Evolutionary conservation across 345 rosid species (phyloP), one percentile per base, ranked within the genome.

Genomic region (Euclidium syriacum): DNA sequence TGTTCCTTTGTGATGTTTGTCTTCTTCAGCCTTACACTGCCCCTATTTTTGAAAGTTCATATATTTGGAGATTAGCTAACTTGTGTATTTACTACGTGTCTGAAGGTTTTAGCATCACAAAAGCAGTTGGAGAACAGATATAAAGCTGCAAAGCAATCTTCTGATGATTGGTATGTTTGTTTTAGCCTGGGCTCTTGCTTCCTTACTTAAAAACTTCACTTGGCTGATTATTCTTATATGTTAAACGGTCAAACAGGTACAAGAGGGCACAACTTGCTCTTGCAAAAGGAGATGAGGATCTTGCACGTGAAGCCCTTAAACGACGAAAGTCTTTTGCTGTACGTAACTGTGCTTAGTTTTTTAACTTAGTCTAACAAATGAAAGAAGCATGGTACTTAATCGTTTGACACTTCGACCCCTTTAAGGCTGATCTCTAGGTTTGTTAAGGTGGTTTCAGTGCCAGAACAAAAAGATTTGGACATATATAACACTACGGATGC

Each of bases 241-340:
- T 48, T 52, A 12, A 61, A 25, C 6, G 1, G 62, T 62, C 40
- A 32, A 16, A 64, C 69, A 87, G 95, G 95, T 85, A 87, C 62
- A 78, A 76, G 52, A 80, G 78, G 64, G 95, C 95, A 36, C 91
- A 87, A 55, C 80, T 87, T 58, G 88, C 91, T 77, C 87, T 87
- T 60, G 70, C 76, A 11, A 87, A 84, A 63, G 95, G 95, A 26
- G 85, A 81, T 49, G 95, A 87, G 67, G 85, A 79, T 75, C 88
- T 87, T 64, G 95, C 95, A 26, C 87, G 91, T 6, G 91, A 84
- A 65, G 95, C 91, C 14, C 91, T 87, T 65, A 82, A 84, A 67
- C 81, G 88, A 20, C 60, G 91, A 44, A 87, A 82, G 67, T 70
- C 90, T 25, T 84, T 69, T 75, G 80, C 81, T 54, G 95, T 87